Evolutionary conservation across 805 yeast species (phyloP).

Genomic region (Pichia heedii): DNA sequence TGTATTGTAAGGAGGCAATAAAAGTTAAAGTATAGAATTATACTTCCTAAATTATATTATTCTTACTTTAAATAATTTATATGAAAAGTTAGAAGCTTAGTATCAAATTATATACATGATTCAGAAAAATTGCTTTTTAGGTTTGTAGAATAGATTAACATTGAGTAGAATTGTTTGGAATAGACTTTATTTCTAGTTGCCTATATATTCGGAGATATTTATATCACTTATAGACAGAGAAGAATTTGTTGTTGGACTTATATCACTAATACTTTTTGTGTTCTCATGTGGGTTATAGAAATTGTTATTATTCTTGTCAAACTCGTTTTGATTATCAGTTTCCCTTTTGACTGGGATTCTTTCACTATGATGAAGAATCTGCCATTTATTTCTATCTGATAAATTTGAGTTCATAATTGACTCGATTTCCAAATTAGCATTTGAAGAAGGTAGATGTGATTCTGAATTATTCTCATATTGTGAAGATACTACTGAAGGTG

Average conservation of each 20-base stretch:
- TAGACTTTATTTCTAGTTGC: background rate
- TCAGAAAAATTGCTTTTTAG: too few species aligned
- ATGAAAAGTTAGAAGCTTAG: background rate
- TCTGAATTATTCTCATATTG: background rate
- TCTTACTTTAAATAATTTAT: background rate
- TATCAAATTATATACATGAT: too few species aligned
- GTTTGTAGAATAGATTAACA: too few species aligned
- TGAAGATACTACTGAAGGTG: background rate
- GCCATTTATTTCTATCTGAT: conserved; percentile 1
- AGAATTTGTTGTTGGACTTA: background rate
- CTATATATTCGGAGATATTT: background rate
- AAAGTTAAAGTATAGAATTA: too few species aligned
- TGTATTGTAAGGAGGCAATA: conserved; percentile 14
- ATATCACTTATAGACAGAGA: background rate
- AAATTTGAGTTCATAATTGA: background rate
- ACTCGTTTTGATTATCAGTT: too few species aligned
- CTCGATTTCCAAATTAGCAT: background rate
- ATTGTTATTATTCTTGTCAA: too few species aligned
- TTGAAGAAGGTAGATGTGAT: background rate
- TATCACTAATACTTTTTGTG: background rate
- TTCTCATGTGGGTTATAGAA: background rate
- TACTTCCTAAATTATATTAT: background rate
- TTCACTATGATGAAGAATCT: background rate
- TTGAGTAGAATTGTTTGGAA: too few species aligned
- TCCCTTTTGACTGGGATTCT: too few species aligned